Evolutionary conservation across 2,329 filamentous ascomycete genomes (phyloP).

Genomic region (Aspergillus carbonarius): DNA sequence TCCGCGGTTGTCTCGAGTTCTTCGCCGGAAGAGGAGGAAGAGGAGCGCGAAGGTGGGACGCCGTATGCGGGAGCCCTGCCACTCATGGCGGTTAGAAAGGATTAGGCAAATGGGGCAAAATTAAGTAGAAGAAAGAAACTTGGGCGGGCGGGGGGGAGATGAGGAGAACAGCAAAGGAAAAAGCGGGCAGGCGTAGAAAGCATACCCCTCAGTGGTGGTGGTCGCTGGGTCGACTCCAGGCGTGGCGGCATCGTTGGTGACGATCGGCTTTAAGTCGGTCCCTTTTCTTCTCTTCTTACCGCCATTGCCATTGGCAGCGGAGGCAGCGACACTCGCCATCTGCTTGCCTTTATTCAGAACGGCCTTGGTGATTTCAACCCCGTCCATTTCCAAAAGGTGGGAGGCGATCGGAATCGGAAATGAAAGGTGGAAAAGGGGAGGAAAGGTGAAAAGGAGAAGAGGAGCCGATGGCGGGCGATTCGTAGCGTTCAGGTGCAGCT

Average conservation of each 20-base stretch:
- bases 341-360: slow-evolving; percentile 67
- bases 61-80: slow-evolving; percentile 42
- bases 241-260: slow-evolving; percentile 59
- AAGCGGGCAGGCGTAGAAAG: slow-evolving; percentile 6
- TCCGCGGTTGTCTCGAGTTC: slow-evolving; percentile 92
- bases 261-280: slow-evolving; percentile 64
- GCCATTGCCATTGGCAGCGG: slow-evolving; percentile 54
- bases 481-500: slow-evolving; percentile 3
- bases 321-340: slow-evolving; percentile 52
- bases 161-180: slow-evolving; percentile 9
- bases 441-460: slow-evolving; percentile 3
- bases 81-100: slow-evolving; percentile 16
- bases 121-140: slow-evolving; percentile 7
- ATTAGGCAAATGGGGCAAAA: slow-evolving; percentile 11
- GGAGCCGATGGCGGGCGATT: not conserved
- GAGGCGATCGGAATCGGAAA: not conserved
- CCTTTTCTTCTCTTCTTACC: slow-evolving; percentile 67
- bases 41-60: slow-evolving; percentile 67
- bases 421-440: not conserved
- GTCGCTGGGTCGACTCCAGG: slow-evolving; percentile 39
- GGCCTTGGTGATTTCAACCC: slow-evolving; percentile 62
- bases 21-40: slow-evolving; percentile 74
- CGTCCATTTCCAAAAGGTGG: slow-evolving; percentile 55
- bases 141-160: not conserved
- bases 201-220: slow-evolving; percentile 49